phyloP scores from a whole-genome alignment of 768 basidiomycete species.

The Porphyrellus cyaneotinctus region DNA sequence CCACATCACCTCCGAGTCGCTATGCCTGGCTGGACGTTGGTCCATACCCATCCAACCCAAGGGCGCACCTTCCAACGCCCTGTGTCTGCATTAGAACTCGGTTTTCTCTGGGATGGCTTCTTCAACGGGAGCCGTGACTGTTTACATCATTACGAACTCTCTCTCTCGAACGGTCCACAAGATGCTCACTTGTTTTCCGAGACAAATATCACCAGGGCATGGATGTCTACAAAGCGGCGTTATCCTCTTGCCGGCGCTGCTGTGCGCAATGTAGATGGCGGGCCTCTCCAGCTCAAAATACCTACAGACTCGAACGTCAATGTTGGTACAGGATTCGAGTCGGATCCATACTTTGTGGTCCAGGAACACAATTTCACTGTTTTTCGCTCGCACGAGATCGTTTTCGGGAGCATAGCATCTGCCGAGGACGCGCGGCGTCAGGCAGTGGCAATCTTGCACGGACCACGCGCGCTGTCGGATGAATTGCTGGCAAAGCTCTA shows the following conservation, averaged over 20 bases:
- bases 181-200: constrained; percentile 24
- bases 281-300: background rate
- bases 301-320: background rate
- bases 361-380: constrained; percentile 33
- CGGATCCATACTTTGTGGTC: constrained; percentile 39
- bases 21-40: constrained; percentile 12
- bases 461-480: constrained; percentile 39
- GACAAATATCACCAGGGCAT: constrained; percentile 39
- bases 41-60: background rate
- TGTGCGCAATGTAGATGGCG: constrained; percentile 22
- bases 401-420: constrained; percentile 32
- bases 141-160: constrained; percentile 29
- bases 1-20: too few species aligned
- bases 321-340: background rate
- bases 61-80: constrained; percentile 29
- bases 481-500: constrained; percentile 40
- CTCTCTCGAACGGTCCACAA: constrained; percentile 25
- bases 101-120: constrained; percentile 40
- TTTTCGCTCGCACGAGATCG: constrained; percentile 38
- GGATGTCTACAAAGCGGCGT: constrained; percentile 44
- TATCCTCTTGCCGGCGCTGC: constrained; percentile 47
- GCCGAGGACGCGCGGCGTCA: constrained; percentile 32
- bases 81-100: constrained; percentile 37
- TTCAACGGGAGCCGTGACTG: constrained; percentile 45
- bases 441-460: constrained; percentile 30